A percentile compares a stretch with the other conserved stretches of the same genome.
Evolutionary conservation across 768 basidiomycete genomes (phyloP).

Genomic region (Paxillus rubicundulus): DNA sequence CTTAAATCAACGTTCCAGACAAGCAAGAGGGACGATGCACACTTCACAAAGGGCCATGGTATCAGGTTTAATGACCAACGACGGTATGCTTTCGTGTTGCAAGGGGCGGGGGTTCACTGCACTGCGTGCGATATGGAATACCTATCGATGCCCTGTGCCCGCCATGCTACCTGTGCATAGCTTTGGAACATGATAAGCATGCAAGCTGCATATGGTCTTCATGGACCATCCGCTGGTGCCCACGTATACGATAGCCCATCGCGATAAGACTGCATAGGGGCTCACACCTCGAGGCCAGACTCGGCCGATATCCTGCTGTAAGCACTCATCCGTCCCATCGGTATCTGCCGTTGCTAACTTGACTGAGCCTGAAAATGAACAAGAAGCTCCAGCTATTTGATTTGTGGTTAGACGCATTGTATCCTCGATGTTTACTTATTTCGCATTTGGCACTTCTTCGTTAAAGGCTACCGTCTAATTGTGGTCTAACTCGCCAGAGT

Average conservation of each 20-base stretch:
- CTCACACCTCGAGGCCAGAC: background rate
- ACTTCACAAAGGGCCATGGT: slow-evolving; percentile 34
- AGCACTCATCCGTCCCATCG: slow-evolving; percentile 10
- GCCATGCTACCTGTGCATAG: slow-evolving; percentile 20
- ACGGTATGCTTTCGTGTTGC: slow-evolving; percentile 7
- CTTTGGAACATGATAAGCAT: slow-evolving; percentile 2
- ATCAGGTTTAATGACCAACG: slow-evolving; percentile 8
- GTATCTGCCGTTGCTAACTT: slow-evolving; percentile 17
- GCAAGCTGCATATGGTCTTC: slow-evolving; percentile 3
- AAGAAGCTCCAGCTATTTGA: slow-evolving; percentile 29
- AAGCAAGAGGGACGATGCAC: slow-evolving; percentile 7
- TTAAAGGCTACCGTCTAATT: slow-evolving; percentile 12
- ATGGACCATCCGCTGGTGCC: slow-evolving; percentile 3
- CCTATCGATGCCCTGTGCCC: slow-evolving; percentile 21
- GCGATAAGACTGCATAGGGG: slow-evolving; percentile 18
- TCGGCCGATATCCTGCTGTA: background rate
- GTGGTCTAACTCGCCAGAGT: slow-evolving; percentile 11
- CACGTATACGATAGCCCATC: slow-evolving; percentile 2
- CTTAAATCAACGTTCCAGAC: background rate
- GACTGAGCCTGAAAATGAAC: background rate
- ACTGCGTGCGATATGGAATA: slow-evolving; percentile 1
- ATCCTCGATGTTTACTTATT: slow-evolving; percentile 25
- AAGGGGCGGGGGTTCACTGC: slow-evolving; percentile 10
- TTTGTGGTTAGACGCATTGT: slow-evolving; percentile 23
- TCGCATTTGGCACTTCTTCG: slow-evolving; percentile 3